Base-by-base conservation (phyloP, 768 basidiomycete species). In the Boletus subparvulus region DNA sequence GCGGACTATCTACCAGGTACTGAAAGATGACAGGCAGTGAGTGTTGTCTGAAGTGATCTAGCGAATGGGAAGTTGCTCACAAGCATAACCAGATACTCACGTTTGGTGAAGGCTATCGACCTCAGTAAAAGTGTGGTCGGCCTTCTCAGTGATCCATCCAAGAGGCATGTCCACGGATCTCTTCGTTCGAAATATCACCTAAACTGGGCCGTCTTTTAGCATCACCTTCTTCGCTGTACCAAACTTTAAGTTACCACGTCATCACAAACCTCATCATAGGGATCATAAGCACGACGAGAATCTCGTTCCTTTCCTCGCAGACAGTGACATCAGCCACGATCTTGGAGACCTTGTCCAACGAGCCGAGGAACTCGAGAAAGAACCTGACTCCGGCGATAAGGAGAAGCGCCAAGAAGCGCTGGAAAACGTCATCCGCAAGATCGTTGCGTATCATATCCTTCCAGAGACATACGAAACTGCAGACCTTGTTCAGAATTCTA, bases 401-500 rank as follows among this genome's bases (percentile, higher is more conserved):
- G 74, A 83, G 60, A 75, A 73, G 42, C 74, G 76, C 54, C 83
- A 81, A 60, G 80, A 84, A 65, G 76, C 80, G 45, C 69, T 90
- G 64, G 82, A 82, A 61, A 73, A 75, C 50, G 77, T 88, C 56
- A 62, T 86, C 30, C 77, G 74, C 16, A 78, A 79, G 41, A 76
- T 87, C 32, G 69, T 86, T 19, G 74, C 77, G 21, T 88, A 61
- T 17, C 60, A 61, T 19, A 61, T 61, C 33, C 52, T 61, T 49
- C 60, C 60, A 47, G 48, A 33, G 85, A 68, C 84, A 84, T 70
- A 69, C 56, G 69, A 75, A 53, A 65, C 70, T 1, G 54, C 60
- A 14, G 73, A 74, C 13, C 75, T 87, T 19, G 75, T 77, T 10
- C 71, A 75, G 61, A 85, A 86, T 66, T 77, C 77, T 6, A 88